Conservation (phyloP, 495 filamentous ascomycete species). For the Sabuloglossum arenarium region DNA sequence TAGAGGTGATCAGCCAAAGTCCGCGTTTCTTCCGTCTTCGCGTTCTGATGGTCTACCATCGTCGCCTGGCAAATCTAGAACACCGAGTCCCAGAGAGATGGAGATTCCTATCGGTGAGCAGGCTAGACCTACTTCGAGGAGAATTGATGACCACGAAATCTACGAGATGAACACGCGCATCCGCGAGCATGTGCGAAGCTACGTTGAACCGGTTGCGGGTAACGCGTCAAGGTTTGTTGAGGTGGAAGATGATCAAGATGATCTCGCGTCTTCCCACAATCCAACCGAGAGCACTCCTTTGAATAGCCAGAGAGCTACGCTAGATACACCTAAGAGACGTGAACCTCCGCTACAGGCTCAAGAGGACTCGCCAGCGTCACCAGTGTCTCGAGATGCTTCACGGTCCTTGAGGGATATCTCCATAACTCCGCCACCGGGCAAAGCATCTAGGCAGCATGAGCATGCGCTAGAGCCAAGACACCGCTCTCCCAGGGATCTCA, state of each 20-base stretch:
- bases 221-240: conserved; percentile 5
- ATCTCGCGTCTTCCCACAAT: background rate
- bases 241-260: background rate
- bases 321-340: background rate
- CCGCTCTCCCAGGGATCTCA: conserved; percentile 11
- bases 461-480: background rate
- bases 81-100: conserved; percentile 32
- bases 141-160: background rate
- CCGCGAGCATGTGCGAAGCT: conserved; percentile 11
- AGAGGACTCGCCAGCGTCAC: conserved; percentile 4
- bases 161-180: background rate
- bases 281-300: background rate
- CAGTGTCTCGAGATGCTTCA: conserved; percentile 9
- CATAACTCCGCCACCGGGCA: background rate
- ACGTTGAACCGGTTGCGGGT: background rate
- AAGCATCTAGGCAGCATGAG: conserved; percentile 1
- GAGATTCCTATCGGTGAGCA: conserved; percentile 64
- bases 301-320: background rate
- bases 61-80: conserved; percentile 16
- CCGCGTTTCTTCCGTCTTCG: background rate
- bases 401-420: conserved; percentile 3
- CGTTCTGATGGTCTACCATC: background rate
- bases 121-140: conserved; percentile 15
- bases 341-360: background rate
- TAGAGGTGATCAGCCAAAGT: background rate